phyloP scores from a whole-genome alignment of 2,329 filamentous ascomycete genomes.

The Xylariomycetidae sp. region DNA sequence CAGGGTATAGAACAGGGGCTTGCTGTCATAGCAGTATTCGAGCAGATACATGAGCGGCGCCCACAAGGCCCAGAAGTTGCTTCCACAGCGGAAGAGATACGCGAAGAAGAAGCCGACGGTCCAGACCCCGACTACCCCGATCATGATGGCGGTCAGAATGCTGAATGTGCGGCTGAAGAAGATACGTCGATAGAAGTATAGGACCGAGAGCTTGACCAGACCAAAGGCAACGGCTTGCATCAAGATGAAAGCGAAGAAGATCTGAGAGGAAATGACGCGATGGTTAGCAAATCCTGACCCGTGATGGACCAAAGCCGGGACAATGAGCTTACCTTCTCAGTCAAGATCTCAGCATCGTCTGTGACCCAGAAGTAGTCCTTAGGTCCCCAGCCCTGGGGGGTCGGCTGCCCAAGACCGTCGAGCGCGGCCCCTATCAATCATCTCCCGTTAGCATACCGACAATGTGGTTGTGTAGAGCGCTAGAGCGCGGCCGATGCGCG shows the following conservation, averaged over 20 bases:
- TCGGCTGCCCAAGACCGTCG: conserved; percentile 5
- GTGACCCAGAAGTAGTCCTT: conserved; percentile 8
- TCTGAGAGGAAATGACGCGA: conserved; percentile 3
- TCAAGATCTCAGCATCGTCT: conserved; percentile 7
- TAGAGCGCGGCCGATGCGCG: no score
- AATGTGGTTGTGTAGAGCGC: no score
- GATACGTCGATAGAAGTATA: conserved; percentile 11
- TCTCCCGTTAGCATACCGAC: no score
- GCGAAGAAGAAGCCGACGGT: conserved; percentile 9
- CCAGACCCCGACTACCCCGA: conserved; percentile 4
- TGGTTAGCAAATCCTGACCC: no score
- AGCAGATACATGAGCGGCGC: conserved; percentile 6
- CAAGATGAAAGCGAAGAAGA: conserved; percentile 7
- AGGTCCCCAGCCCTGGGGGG: conserved; percentile 6
- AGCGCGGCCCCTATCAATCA: conserved; percentile 6
- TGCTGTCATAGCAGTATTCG: conserved; percentile 7
- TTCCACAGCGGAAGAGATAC: conserved; percentile 8
- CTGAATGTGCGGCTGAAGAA: conserved; percentile 5
- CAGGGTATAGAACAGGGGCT: conserved; percentile 5
- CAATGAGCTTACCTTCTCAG: conserved; percentile 11
- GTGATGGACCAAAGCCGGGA: no score
- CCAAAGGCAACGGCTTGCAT: conserved; percentile 7
- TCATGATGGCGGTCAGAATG: conserved; percentile 1
- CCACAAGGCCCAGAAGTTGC: conserved; percentile 9
- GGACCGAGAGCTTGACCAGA: conserved; percentile 8